These are phyloP conservation scores for Pichia cactophila DNA, from an alignment of 1,139 yeast genomes.

Conservation along the genomic window DNA sequence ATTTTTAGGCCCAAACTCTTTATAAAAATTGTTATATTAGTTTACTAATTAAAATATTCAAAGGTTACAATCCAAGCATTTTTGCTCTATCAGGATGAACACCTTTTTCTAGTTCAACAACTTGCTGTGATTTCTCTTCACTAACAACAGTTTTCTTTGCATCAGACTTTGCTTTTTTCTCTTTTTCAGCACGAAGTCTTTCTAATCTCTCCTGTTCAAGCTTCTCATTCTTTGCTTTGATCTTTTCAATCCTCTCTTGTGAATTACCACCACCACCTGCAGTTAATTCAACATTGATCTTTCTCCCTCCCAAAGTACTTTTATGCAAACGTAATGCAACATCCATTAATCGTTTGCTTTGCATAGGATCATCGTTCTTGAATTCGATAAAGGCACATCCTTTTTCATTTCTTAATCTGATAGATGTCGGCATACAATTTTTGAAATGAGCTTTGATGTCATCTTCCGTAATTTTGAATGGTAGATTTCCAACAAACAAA, in stretches of 20 bases:
- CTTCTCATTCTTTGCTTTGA: slow-evolving; percentile 71
- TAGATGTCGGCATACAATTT: slow-evolving; percentile 60
- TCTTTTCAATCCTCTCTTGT: slow-evolving; percentile 56
- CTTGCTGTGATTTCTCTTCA: slow-evolving; percentile 1
- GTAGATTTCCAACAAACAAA: slow-evolving; percentile 87
- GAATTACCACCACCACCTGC: slow-evolving; percentile 99
- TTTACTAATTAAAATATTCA: not conserved
- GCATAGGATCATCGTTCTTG: slow-evolving; percentile 44
- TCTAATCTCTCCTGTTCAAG: slow-evolving; percentile 56
- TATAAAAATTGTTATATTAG: not conserved
- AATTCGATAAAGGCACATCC: slow-evolving; percentile 94
- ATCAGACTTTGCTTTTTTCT: slow-evolving; percentile 23
- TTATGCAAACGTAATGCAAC: slow-evolving; percentile 80
- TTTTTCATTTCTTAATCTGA: slow-evolving; percentile 73
- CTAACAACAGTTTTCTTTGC: slow-evolving; percentile 14
- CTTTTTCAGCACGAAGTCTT: slow-evolving; percentile 36
- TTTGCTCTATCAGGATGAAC: slow-evolving; percentile 58
- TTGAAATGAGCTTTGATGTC: slow-evolving; percentile 71
- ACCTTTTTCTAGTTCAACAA: slow-evolving; percentile 25
- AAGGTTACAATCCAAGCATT: slow-evolving; percentile 27
- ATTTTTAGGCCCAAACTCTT: not conserved
- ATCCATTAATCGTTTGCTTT: slow-evolving; percentile 74
- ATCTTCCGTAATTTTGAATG: slow-evolving; percentile 57
- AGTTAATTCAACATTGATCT: slow-evolving; percentile 89
- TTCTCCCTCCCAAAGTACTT: slow-evolving; percentile 55